A percentile compares a stretch with the other conserved stretches of the same genome.
Conservation (phyloP, 2,329 filamentous ascomycete genomes). For the Aspergillus ochraceoroseus region DNA sequence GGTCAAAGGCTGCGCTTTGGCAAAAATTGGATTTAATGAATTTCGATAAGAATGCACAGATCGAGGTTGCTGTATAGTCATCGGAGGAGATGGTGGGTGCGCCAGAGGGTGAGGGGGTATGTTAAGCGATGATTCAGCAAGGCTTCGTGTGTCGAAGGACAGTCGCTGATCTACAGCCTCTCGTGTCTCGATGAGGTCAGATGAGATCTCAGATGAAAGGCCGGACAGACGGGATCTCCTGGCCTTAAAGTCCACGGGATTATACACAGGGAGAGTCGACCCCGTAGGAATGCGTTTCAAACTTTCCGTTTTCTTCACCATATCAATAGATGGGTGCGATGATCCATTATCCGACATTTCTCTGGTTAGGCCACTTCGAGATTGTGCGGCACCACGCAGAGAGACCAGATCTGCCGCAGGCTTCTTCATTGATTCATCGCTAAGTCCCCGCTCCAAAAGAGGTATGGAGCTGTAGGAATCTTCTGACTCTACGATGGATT, state of each 20-base stretch:
- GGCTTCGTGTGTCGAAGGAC: constrained; percentile 33
- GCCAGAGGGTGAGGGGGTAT: constrained; percentile 45
- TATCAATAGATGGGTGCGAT: constrained; percentile 48
- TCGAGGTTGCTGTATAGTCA: constrained; percentile 40
- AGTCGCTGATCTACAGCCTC: constrained; percentile 34
- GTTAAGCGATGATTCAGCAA: constrained; percentile 37
- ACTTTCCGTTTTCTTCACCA: constrained; percentile 50
- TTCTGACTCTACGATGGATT: constrained; percentile 56
- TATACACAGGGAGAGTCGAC: constrained; percentile 37
- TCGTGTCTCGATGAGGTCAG: constrained; percentile 46
- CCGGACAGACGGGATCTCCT: constrained; percentile 53
- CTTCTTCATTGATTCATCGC: constrained; percentile 49
- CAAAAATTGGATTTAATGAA: constrained; percentile 31
- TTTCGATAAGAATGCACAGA: constrained; percentile 33
- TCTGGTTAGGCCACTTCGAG: constrained; percentile 23
- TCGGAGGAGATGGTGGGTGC: constrained; percentile 46
- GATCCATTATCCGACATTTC: constrained; percentile 35
- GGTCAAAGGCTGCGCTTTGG: constrained; percentile 38
- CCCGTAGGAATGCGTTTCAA: constrained; percentile 47
- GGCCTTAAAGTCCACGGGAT: constrained; percentile 32
- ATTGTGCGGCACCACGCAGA: constrained; percentile 22
- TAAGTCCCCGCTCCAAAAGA: constrained; percentile 62
- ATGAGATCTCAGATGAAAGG: constrained; percentile 48
- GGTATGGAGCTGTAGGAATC: constrained; percentile 74
- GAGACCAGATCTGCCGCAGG: constrained; percentile 29